phyloP scores from a whole-genome alignment of 2,329 filamentous ascomycete genomes.

The Colletotrichum eleusines region DNA sequence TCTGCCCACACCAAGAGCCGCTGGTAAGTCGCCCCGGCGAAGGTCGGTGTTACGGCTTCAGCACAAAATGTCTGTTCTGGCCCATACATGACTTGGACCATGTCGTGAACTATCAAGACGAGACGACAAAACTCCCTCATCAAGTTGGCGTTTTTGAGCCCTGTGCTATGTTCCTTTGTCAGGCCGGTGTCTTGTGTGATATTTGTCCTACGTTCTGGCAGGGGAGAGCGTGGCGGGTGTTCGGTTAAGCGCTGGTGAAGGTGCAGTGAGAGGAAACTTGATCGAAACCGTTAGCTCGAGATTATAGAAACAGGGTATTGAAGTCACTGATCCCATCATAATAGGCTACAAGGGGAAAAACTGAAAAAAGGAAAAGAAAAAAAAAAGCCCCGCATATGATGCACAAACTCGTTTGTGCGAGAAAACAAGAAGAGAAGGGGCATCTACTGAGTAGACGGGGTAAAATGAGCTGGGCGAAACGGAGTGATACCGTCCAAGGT shows the following conservation, averaged over 20 bases:
- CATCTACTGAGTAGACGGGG: fast-evolving
- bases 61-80: slow-evolving; percentile 25
- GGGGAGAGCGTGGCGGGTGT: neutral
- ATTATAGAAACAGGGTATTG: neutral
- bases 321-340: neutral
- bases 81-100: slow-evolving; percentile 46
- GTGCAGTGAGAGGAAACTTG: slow-evolving; percentile 5
- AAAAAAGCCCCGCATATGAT: too few species aligned
- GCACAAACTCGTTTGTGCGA: neutral
- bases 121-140: slow-evolving; percentile 47
- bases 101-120: slow-evolving; percentile 52
- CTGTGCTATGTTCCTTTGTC: neutral
- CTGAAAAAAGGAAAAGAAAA: neutral
- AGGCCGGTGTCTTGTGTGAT: neutral
- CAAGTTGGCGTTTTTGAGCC: neutral
- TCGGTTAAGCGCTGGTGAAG: slow-evolving; percentile 5
- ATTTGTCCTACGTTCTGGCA: neutral
- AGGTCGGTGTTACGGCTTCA: slow-evolving; percentile 40
- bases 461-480: neutral
- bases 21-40: slow-evolving; percentile 53
- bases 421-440: neutral
- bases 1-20: slow-evolving; percentile 55
- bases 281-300: neutral
- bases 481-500: neutral
- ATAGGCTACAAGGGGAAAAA: neutral